Evolutionary conservation across 768 basidiomycete species (phyloP).

Genomic region (Lentinula sp.): DNA sequence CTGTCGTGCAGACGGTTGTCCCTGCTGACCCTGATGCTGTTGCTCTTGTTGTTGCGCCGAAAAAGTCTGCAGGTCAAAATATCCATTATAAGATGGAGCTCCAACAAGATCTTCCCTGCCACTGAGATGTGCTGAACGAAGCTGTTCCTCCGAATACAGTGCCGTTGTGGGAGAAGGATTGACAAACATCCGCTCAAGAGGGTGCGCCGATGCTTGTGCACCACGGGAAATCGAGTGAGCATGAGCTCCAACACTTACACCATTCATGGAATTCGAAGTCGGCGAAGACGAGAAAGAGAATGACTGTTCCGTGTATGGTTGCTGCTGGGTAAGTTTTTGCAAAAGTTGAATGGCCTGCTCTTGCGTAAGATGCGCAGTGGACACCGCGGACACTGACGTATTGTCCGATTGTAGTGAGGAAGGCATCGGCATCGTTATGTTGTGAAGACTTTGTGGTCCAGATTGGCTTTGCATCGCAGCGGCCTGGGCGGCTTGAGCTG

Average conservation of each 20-base stretch:
- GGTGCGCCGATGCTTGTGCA: not conserved
- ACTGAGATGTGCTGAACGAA: conserved; percentile 10
- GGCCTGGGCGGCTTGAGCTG: conserved; percentile 76
- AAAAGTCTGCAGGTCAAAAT: conserved; percentile 8
- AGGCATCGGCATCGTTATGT: conserved; percentile 7
- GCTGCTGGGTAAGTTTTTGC: conserved; percentile 43
- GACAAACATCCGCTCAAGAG: conserved; percentile 9
- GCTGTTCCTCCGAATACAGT: conserved; percentile 12
- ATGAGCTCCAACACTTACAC: conserved; percentile 4
- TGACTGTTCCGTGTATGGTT: conserved; percentile 27
- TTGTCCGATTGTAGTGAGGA: conserved; percentile 1
- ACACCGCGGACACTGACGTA: conserved; percentile 12
- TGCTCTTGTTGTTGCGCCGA: conserved; percentile 1
- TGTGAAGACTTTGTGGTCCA: conserved; percentile 2
- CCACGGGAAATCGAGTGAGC: not conserved
- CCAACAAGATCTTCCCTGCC: conserved; percentile 8
- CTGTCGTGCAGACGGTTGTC: not conserved
- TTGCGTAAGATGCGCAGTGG: conserved; percentile 36
- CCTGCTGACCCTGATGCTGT: not conserved
- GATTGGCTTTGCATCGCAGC: conserved; percentile 52
- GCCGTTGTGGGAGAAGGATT: conserved; percentile 8
- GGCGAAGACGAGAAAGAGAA: not conserved
- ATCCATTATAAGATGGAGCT: not conserved
- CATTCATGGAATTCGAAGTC: not conserved
- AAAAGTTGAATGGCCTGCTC: conserved; percentile 62